Evolutionary conservation across 352 stramenopile genomes (phyloP).

Genomic region (Globisporangium abappressorium): DNA sequence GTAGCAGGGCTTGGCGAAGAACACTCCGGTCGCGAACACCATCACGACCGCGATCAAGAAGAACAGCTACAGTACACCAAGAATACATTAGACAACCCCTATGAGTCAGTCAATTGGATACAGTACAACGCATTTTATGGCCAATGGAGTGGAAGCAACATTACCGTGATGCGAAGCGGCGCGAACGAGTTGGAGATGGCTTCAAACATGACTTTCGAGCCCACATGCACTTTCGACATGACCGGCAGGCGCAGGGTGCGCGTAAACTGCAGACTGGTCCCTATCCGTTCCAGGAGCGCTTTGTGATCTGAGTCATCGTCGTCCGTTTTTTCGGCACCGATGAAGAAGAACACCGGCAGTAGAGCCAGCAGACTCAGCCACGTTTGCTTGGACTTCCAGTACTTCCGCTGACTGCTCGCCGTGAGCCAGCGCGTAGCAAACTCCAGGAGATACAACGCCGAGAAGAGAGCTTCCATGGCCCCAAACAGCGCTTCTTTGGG

Average conservation of each 20-base stretch:
- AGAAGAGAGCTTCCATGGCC: constrained; percentile 29
- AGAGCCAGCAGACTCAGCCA: constrained; percentile 34
- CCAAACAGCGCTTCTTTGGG: constrained; percentile 28
- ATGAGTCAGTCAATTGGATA: neutral
- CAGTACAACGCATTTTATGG: neutral
- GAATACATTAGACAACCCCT: neutral
- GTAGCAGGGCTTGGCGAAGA: constrained; percentile 57
- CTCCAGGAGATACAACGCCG: constrained; percentile 42
- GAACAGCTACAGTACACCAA: constrained; percentile 29
- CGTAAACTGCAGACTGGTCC: constrained; percentile 30
- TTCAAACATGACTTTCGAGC: constrained; percentile 41
- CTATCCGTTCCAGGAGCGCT: neutral
- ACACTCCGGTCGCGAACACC: constrained; percentile 52
- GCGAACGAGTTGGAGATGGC: constrained; percentile 33
- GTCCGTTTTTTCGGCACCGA: constrained; percentile 10
- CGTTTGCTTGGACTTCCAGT: constrained; percentile 31
- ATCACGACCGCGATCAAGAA: constrained; percentile 55
- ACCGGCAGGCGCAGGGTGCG: constrained; percentile 36
- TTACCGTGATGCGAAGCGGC: constrained; percentile 45
- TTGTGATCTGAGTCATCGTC: constrained; percentile 12
- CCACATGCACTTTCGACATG: constrained; percentile 34
- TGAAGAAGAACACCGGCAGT: constrained; percentile 28
- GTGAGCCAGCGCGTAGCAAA: constrained; percentile 31
- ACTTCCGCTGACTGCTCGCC: constrained; percentile 22
- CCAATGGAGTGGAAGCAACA: too few species aligned